Percentiles rank a stretch among this genome's conserved stretches.
phyloP scores from a whole-genome alignment of 2,329 filamentous ascomycete genomes.

The Colletotrichum eremochloae region DNA sequence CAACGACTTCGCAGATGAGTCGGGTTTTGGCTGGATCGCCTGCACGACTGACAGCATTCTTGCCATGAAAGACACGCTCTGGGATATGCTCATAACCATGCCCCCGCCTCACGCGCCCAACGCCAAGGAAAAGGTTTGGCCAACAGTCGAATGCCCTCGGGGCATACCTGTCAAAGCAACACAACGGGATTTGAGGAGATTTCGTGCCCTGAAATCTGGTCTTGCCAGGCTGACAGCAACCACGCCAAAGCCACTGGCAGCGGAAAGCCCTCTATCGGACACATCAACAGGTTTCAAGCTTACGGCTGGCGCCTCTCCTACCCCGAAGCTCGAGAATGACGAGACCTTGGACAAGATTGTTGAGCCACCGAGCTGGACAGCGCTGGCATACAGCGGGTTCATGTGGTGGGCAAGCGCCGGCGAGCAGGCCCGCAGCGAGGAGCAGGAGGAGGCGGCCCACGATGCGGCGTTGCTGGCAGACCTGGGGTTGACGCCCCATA shows the following conservation, averaged over 20 bases:
- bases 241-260: slow-evolving; percentile 32
- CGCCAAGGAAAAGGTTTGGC: slow-evolving; percentile 76
- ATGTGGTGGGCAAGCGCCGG: slow-evolving; percentile 93
- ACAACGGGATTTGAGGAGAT: slow-evolving; percentile 89
- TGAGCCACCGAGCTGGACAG: slow-evolving; percentile 77
- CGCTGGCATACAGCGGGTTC: slow-evolving; percentile 84
- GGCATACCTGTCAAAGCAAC: slow-evolving; percentile 82
- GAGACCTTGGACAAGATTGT: slow-evolving; percentile 68
- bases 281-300: slow-evolving; percentile 43
- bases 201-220: slow-evolving; percentile 75
- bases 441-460: slow-evolving; percentile 68
- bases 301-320: slow-evolving; percentile 39
- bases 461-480: slow-evolving; percentile 70
- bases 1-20: slow-evolving; percentile 59
- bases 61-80: slow-evolving; percentile 85
- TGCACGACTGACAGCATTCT: slow-evolving; percentile 97
- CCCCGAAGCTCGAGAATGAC: slow-evolving; percentile 54
- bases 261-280: slow-evolving; percentile 48
- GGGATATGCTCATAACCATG: slow-evolving; percentile 90
- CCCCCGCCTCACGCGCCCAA: slow-evolving; percentile 72
- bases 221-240: slow-evolving; percentile 63
- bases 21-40: slow-evolving; percentile 84
- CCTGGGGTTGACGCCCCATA: slow-evolving; percentile 47
- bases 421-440: slow-evolving; percentile 74
- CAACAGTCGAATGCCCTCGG: slow-evolving; percentile 76